Base-by-base conservation (phyloP, 129 eudicot genomes). In the Artemisia annua region DNA sequence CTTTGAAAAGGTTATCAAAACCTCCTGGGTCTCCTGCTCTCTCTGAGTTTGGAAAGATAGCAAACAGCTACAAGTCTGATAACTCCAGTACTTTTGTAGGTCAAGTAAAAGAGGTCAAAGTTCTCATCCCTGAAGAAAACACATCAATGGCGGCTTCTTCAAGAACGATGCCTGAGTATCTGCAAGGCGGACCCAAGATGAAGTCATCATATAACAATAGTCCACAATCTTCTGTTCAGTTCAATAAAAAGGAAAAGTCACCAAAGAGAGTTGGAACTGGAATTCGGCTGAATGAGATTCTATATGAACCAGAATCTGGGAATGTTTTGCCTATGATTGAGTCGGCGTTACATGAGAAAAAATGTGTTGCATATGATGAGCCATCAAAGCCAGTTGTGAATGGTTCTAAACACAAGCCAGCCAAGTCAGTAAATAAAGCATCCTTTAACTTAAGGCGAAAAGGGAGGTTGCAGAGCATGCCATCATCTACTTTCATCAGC, bases 21-120 rank as follows among this genome's bases (percentile, higher is more conserved):
- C 61, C 74, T 32, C 76, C 90, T n/a, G 82, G 90, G 44, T 84
- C 97, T 72, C 96, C 96, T 48, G 75, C 87, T 13, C 26, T 85
- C 18, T 88, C 92, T 4, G 96, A 88, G 69, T 59, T 79, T 22
- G 88, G 92, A 70, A 84, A 56, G 75, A 62, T 70, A 55, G 44
- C 81, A 74, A 81, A 75, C 67, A 22, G 70, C 65, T 77, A 78
- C 79, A 86, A 74, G 18, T 87, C 85, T 24, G 83, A 12, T 63
- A 92, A 86, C 49, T 73, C 85, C 66, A 67, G 76, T 69, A 28
- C 75, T 65, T 74, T 85, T 11, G 43, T 51, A 55, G 64, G 69
- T 66, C 89, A 82, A 79, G 76, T 73, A 50, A 74, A 79, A 32
- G 82, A 71, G 53, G 78, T 78, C 44, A 78, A 73, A 73, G 76